phyloP scores from a whole-genome alignment of 1,139 yeast genomes.

The Blastobotrys elegans region DNA sequence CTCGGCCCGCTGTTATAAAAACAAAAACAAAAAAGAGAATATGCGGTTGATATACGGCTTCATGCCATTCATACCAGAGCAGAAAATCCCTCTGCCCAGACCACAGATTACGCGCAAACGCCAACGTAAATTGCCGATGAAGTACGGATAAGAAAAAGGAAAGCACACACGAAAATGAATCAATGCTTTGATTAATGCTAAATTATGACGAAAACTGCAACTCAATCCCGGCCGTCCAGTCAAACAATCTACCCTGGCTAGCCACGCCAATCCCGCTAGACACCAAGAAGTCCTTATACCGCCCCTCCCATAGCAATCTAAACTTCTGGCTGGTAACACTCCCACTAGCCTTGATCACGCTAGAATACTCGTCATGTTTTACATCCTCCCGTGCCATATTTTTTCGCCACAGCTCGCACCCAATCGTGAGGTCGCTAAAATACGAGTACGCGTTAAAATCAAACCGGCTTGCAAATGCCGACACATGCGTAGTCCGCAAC shows the following conservation, averaged over 20 bases:
- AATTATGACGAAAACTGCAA: conserved; percentile 34
- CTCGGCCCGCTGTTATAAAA: too few species aligned
- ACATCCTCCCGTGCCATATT: conserved; percentile 12
- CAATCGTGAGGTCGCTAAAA: conserved; percentile 79
- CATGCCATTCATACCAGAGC: too few species aligned
- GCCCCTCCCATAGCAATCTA: conserved; percentile 82
- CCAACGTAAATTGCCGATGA: too few species aligned
- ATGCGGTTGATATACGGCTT: too few species aligned
- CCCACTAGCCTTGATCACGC: conserved; percentile 72
- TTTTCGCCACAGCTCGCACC: conserved; percentile 67
- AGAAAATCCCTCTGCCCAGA: too few species aligned
- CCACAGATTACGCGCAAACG: too few species aligned
- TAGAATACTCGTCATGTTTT: conserved; percentile 37
- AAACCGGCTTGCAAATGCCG: conserved; percentile 79
- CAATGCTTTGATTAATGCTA: too few species aligned
- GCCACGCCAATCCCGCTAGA: conserved; percentile 65
- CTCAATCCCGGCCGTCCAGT: conserved; percentile 36
- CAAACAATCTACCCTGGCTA: conserved; percentile 30
- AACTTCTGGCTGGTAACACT: conserved; percentile 59
- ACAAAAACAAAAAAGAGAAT: too few species aligned
- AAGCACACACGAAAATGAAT: too few species aligned
- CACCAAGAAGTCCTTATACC: conserved; percentile 70
- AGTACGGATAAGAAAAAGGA: too few species aligned
- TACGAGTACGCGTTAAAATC: conserved; percentile 91
- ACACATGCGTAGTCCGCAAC: conserved; percentile 68